Conservation (phyloP, 345 rosid genomes). For the Atalantia buxifolia region DNA sequence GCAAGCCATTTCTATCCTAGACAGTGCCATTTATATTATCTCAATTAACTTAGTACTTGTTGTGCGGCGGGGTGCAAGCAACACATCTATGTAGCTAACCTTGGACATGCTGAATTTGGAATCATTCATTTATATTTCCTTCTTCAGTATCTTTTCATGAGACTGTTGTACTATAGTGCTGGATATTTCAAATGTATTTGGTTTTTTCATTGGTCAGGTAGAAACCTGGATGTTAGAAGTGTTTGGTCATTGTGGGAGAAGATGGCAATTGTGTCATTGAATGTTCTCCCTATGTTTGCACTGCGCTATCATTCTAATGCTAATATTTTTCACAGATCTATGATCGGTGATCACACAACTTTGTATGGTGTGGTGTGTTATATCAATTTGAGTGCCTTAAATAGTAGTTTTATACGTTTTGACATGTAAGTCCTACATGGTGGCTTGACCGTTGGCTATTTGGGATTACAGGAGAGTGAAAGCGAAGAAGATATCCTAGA, state of each 20-base stretch:
- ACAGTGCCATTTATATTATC: background rate
- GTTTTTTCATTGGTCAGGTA: background rate
- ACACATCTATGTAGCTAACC: background rate
- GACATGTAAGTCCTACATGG: background rate
- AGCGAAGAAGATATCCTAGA: slow-evolving; percentile 80
- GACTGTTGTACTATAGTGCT: background rate
- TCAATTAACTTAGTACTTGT: too few relatives aligned
- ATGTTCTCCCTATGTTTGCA: background rate
- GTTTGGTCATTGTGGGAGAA: background rate
- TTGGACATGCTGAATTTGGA: background rate
- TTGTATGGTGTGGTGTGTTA: background rate
- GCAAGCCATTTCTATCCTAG: background rate
- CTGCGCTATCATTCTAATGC: background rate
- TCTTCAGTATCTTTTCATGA: background rate
- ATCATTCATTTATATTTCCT: background rate
- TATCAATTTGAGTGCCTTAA: background rate
- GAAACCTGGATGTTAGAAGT: background rate
- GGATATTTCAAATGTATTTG: background rate
- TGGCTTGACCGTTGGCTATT: slow-evolving; percentile 1
- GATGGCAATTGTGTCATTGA: background rate
- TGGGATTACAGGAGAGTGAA: slow-evolving; percentile 65
- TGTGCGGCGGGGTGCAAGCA: background rate
- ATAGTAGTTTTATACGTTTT: background rate
- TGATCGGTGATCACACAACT: background rate
- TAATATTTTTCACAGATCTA: background rate